Evolutionary conservation across 345 rosid genomes (phyloP), one percentile per base, ranked within the genome.

Genomic region (Trapa bicornis): DNA sequence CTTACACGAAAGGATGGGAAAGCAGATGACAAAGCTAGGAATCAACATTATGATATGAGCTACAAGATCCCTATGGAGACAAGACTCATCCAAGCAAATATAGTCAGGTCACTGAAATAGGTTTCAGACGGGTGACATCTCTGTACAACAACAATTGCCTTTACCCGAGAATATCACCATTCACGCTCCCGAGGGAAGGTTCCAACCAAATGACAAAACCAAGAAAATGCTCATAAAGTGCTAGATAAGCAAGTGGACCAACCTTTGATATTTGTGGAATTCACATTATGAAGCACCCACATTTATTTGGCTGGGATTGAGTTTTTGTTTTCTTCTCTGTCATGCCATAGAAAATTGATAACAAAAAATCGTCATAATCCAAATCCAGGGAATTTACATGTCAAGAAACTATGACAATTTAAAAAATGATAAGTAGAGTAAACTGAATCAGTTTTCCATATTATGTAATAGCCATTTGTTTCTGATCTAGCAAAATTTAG

Each of bases 271-370:
- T 54, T 22, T 22, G 29, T 48, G 75, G 58, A 54, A 64, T 75
- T 80, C 81, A 93, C 80, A 88, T 80, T 83, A 93, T 80, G 68
- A 87, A 84, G 77, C 98, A 93, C n/a, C 81, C 81, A 3, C 98
- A 93, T 71, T 80, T 86, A 82, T 80, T 89, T 84, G 82, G 89
- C 81, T 83, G 79, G 4, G 85, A 72, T 76, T 82, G 82, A 66
- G 71, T 79, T 65, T 15, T 33, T 16, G 53, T 79, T 77, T 88
- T 87, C 85, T 87, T 92, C 70, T 88, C 96, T 89, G 96, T 6
- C 37, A 2, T 0, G 38, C 37, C 14, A 15, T n/a, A 22, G 47
- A 12, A 6, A 36, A 38, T 22, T 38, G 17, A 10, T 37, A 64
- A 37, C 13, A 0, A 61, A 2, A 5, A 8, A 6, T 22, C 17